Evolutionary conservation across 2,329 filamentous ascomycete genomes (phyloP), one percentile per base, ranked within the genome.

Genomic region (Trichoderma hamatum): DNA sequence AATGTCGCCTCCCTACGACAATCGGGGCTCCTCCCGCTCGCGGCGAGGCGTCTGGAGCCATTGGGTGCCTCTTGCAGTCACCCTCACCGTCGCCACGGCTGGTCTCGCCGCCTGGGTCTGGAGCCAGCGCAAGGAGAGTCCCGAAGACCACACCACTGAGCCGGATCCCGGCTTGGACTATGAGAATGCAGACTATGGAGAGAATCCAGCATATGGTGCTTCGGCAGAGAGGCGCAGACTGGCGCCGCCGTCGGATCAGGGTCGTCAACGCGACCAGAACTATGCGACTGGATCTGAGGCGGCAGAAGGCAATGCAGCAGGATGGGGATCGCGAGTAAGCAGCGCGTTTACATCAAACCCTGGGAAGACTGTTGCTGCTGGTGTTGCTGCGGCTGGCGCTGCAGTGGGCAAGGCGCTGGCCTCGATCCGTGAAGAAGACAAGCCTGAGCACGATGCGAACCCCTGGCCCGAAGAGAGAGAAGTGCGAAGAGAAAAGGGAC

Each of bases 381-480:
- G 94, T 19, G 86, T 96, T 72, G 91, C 93, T 30, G 94, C 93
- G 11, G 93, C 93, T 0, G 92, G 94, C 16, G 92, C 92, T 21
- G 92, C 88, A 59, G 88, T 97, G 71, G 93, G 93, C 52, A 93
- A 91, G 71, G 94, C 93, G 30, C 83, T 97, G 73, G 90, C 90
- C 66, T 90, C 92, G 19, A 96, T 96, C 72, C 87, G 92, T 67
- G 92, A 97, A 78, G 94, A 96, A 76, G 92, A 94, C 76, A 90
- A 89, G 76, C 91, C 91, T 63, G 96, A 91, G 78, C 90, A 89
- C 72, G 95, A 97, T 78, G 93, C 96, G 80, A 92, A 93, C 77
- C 89, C 93, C 64, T 97, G 95, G 95, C 94, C 91, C 16, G 94
- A 97, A 79, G 94, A 97, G 81, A 92, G 91, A 26, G 90, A 92